Evolutionary conservation across 495 filamentous ascomycete species (phyloP), one percentile per base, ranked within the genome.

Genomic region (Chaetomium fimeti): DNA sequence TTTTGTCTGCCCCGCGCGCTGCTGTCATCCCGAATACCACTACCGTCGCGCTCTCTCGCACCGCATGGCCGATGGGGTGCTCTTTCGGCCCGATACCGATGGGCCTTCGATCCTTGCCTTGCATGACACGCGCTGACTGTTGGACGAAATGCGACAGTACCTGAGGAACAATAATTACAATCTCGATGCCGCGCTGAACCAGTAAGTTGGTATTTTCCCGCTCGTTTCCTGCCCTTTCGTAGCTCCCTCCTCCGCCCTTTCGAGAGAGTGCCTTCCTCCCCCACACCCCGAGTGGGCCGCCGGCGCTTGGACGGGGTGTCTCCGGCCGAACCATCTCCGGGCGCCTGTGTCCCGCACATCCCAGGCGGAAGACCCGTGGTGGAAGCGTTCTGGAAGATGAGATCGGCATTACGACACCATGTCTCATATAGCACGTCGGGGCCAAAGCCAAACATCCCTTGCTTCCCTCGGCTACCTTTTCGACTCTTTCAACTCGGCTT

Each of bases 131-230:
- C 27, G 61, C 61, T 66, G 64, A 66, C 64, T 48, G 61, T 36
- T 60, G 25, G 64, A 25, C 60, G 62, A 43, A 64, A 68, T 64
- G 65, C 55, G 62, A 77, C 67, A 80, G 76, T 80, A 72, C 56
- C 71, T 80, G 1, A 77, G 73, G 52, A 76, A 67, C 27, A 65
- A 74, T 12, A 71, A 71, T 18, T 85, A 79, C 70, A 79, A 80
- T 60, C 62, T 85, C 11, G 75, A 84, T n/a, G 75, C 79, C 56
- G 83, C 83, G 52, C 68, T 78, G 25, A 36, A 58, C 32, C 64
- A 52, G 51, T 61, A 47, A 48, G 42, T 66, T 61, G 18, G 16
- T 27, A 16, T 29, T 24, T 38, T 56, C 24, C 38, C n/a, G 6
- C 32, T 29, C 24, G 16, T 56, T 40, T 20, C 25, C 36, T 51